A percentile compares a stretch with the other conserved stretches of the same genome.
phyloP scores from a whole-genome alignment of 305 asterid genomes.

The Fraxinus velutina region DNA sequence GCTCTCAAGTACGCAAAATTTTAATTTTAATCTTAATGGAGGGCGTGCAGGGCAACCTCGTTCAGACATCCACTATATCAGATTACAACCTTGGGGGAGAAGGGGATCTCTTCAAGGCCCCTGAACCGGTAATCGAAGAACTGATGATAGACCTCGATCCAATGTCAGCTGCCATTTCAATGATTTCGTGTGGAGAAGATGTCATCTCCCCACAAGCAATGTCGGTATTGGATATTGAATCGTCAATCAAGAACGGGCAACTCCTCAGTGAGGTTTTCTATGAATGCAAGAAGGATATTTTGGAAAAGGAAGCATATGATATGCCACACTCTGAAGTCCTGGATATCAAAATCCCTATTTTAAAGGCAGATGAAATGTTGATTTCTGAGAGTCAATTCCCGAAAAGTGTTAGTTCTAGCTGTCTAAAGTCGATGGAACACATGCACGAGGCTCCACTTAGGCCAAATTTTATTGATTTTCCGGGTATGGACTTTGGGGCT shows the following conservation, averaged over 20 bases:
- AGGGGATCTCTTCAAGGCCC: constrained; percentile 87
- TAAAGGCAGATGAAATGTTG: constrained; percentile 33
- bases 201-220: constrained; percentile 60
- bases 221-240: constrained; percentile 63
- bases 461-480: constrained; percentile 73
- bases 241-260: constrained; percentile 64
- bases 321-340: constrained; percentile 52
- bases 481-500: constrained; percentile 61
- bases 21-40: constrained; percentile 22
- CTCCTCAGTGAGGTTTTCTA: constrained; percentile 79
- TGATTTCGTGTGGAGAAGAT: constrained; percentile 82
- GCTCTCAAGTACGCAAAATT: neutral
- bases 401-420: constrained; percentile 36
- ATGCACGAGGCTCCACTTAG: constrained; percentile 38
- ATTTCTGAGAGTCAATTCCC: constrained; percentile 15
- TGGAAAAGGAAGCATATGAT: constrained; percentile 75
- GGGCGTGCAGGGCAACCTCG: constrained; percentile 37
- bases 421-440: constrained; percentile 51
- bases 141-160: constrained; percentile 70
- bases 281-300: constrained; percentile 82
- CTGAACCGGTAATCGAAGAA: constrained; percentile 64
- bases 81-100: constrained; percentile 87
- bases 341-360: constrained; percentile 42
- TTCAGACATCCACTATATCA: constrained; percentile 41
- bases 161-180: constrained; percentile 71